A percentile compares a stretch with the other conserved stretches of the same genome.
Conservation (phyloP, 345 rosid genomes). For the Citrus reticulata region DNA sequence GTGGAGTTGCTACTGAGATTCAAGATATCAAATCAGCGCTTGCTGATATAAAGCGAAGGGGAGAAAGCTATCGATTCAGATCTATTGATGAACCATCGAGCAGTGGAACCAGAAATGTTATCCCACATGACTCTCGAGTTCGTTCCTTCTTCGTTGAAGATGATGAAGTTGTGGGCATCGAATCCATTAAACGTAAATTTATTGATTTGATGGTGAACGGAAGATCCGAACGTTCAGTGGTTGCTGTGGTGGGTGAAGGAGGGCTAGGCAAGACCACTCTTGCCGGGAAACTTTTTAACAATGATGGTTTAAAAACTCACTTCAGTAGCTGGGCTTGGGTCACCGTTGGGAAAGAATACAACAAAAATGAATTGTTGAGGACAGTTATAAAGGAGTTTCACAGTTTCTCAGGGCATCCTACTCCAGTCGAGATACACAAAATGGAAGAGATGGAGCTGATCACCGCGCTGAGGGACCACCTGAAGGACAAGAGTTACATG, state of each 20-base stretch:
- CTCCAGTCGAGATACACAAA: not conserved
- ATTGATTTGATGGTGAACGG: too few species aligned
- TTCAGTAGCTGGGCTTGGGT: slow-evolving; percentile 11
- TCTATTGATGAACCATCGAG: too few species aligned
- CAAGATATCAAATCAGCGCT: too few species aligned
- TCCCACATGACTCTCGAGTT: too few species aligned
- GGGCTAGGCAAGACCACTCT: slow-evolving; percentile 17
- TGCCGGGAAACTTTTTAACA: slow-evolving; percentile 9
- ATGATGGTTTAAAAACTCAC: not conserved
- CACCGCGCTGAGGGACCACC: not conserved
- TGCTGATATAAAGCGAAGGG: too few species aligned
- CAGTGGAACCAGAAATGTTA: too few species aligned
- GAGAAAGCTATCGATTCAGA: too few species aligned
- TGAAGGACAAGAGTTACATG: slow-evolving; percentile 9
- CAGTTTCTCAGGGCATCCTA: not conserved
- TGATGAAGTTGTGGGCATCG: too few species aligned
- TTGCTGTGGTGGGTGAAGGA: slow-evolving; percentile 17
- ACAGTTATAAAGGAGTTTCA: not conserved
- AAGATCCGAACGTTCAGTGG: not conserved
- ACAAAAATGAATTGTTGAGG: not conserved
- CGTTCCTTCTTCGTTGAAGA: too few species aligned
- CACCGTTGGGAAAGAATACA: slow-evolving; percentile 13
- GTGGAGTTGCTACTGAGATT: too few species aligned
- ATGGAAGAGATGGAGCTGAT: slow-evolving; percentile 11
- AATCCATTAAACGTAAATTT: too few species aligned